Base-by-base conservation (phyloP, 805 yeast genomes). In the Candida palmyrensis region DNA sequence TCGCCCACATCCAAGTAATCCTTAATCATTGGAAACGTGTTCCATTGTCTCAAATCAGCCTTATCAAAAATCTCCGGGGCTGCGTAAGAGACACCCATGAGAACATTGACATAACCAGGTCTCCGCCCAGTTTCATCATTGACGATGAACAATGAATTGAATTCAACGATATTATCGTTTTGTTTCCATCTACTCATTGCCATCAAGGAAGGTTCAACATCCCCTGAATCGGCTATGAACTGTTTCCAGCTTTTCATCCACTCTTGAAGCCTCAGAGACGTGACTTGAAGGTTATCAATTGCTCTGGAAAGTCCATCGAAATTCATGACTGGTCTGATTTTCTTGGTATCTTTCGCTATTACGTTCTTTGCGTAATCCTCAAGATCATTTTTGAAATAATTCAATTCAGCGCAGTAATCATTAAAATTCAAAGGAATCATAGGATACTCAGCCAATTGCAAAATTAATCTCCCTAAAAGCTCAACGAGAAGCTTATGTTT, bases 131-230 rank as follows among this genome's bases (percentile, higher is more conserved):
- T 45, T 1, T 75, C 75, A 6, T 57, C 60, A 2, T 62, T 51
- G 5, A 62, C 51, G 7, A 80, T 48, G 41, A 84, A 71, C 13
- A 64, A 53, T 41, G 71, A 72, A 41, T 79, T 81, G 37, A 84
- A 64, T 11, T 59, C 53, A 3, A 74, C 55, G 46, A 86, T 56
- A 39, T 76, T 75, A n/a, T 76, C 69, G 55, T 89, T 89, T 85
- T 92, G 83, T 36, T 75, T 76, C 81, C 85, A 75, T 47, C 97
- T 67, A 41, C 75, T 78, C 29, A 79, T 77, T 0, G 89, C 71
- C 25, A 85, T 59, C 36, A 82, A 51, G 2, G 87, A 75, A 1
- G 95, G 88, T 51, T 89, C 95, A 3, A 77, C 48, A 2, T 82
- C 89, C 4, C 71, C 51, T 2, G 60, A 41, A 6, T 51, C 49